Percentiles rank a stretch among this genome's conserved stretches.
phyloP scores from a whole-genome alignment of 1,139 yeast species.

The Pichia sp. region DNA sequence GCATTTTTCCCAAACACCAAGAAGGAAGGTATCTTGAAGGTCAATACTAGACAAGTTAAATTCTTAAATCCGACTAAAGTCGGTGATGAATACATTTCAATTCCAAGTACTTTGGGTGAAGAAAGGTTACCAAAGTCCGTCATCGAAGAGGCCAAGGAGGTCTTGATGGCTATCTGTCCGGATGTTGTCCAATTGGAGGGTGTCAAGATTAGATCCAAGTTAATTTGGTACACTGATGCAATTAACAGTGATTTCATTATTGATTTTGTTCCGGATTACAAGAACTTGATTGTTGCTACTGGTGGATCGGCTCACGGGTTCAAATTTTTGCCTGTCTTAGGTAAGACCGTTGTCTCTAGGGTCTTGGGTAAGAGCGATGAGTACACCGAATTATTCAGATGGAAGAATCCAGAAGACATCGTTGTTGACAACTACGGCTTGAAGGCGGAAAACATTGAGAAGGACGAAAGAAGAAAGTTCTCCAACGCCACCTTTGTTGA shows the following conservation, averaged over 20 bases:
- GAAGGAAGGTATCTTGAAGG: conserved; percentile 19
- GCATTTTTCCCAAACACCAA: conserved; percentile 21
- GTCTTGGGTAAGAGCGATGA: conserved; percentile 25
- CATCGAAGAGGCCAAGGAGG: conserved; percentile 17
- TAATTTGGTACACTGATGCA: conserved; percentile 33
- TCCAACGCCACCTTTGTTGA: neutral
- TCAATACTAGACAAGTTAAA: conserved; percentile 20
- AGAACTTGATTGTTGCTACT: conserved; percentile 30
- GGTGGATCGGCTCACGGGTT: conserved; percentile 35
- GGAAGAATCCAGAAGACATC: conserved; percentile 33
- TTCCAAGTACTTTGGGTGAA: conserved; percentile 14
- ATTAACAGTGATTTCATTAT: conserved; percentile 32
- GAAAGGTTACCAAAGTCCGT: conserved; percentile 17
- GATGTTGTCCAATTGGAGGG: conserved; percentile 20
- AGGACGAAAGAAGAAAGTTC: conserved; percentile 6
- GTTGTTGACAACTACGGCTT: conserved; percentile 14
- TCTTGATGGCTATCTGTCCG: conserved; percentile 14
- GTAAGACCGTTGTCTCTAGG: conserved; percentile 32
- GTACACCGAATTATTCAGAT: conserved; percentile 31
- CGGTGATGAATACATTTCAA: conserved; percentile 14
- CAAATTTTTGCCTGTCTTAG: conserved; percentile 36
- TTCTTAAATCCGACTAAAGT: conserved; percentile 20
- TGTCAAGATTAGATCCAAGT: conserved; percentile 14
- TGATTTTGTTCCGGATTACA: conserved; percentile 30
- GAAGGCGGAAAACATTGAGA: conserved; percentile 9